phyloP scores from a whole-genome alignment of 2,329 filamentous ascomycete genomes.

The Alternaria triticimaculans region DNA sequence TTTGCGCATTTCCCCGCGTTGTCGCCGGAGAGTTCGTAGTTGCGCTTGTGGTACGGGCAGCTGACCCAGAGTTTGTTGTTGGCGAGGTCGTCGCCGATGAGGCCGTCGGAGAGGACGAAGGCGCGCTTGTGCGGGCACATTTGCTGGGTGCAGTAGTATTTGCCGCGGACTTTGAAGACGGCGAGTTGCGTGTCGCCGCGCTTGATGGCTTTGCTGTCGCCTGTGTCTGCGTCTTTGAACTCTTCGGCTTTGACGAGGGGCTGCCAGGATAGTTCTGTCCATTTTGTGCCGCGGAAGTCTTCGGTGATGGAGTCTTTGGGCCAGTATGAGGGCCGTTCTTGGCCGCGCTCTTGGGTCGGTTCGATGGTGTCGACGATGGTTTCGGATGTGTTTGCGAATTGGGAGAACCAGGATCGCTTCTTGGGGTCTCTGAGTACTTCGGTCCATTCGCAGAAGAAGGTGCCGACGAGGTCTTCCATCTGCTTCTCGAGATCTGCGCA shows the following conservation, averaged over 20 bases:
- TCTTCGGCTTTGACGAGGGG: conserved; percentile 74
- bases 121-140: conserved; percentile 95
- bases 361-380: conserved; percentile 70
- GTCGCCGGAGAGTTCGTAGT: conserved; percentile 75
- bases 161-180: conserved; percentile 80
- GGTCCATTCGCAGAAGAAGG: conserved; percentile 92
- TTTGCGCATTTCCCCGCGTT: conserved; percentile 75
- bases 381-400: conserved; percentile 86
- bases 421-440: conserved; percentile 76
- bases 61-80: conserved; percentile 78
- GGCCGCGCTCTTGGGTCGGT: conserved; percentile 72
- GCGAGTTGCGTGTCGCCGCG: conserved; percentile 88
- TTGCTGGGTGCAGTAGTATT: conserved; percentile 86
- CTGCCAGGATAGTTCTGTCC: conserved; percentile 78
- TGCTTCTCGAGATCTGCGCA: conserved; percentile 83
- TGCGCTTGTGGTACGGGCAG: conserved; percentile 89
- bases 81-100: conserved; percentile 72
- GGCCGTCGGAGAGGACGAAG: conserved; percentile 85
- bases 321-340: conserved; percentile 80
- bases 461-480: conserved; percentile 83
- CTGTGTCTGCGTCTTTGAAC: conserved; percentile 73
- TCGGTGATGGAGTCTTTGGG: conserved; percentile 69
- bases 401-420: conserved; percentile 72
- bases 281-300: conserved; percentile 73
- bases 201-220: conserved; percentile 79